Percentiles rank a stretch among this genome's conserved stretches.
phyloP scores from a whole-genome alignment of 2,329 filamentous ascomycete species.

The Sarocladium kiliense region DNA sequence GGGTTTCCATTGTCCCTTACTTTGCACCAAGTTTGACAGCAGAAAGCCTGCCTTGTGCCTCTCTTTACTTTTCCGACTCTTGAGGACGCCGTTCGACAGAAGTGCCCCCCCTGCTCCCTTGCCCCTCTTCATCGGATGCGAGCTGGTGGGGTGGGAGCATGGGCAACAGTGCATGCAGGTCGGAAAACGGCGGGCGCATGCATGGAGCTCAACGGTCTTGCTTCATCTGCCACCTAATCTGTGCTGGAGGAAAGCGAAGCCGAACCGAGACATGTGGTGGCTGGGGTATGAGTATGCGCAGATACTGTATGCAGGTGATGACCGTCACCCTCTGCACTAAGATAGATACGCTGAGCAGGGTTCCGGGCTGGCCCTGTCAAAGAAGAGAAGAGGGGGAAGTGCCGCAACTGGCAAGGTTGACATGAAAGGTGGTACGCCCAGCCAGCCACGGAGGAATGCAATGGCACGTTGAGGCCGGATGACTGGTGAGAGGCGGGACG shows the following conservation, averaged over 20 bases:
- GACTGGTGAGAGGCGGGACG: background rate
- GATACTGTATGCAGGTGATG: constrained; percentile 3
- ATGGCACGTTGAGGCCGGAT: background rate
- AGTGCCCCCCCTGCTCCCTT: background rate
- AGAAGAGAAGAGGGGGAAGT: background rate
- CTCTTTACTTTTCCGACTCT: background rate
- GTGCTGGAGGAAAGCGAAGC: background rate
- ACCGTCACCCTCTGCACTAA: background rate
- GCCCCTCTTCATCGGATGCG: background rate
- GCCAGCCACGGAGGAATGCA: background rate
- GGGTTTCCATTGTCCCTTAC: background rate
- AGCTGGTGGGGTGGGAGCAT: background rate
- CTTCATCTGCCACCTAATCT: background rate
- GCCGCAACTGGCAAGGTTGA: background rate
- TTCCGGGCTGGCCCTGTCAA: background rate
- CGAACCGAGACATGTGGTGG: background rate
- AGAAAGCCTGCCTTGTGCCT: background rate
- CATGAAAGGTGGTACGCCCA: background rate
- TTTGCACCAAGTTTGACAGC: background rate
- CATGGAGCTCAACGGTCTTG: constrained; percentile 3
- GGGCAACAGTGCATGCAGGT: background rate
- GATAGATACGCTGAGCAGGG: background rate
- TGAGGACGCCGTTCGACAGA: too few species aligned
- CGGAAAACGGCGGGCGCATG: background rate
- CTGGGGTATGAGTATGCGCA: background rate